Conservation (phyloP, 768 basidiomycete genomes). For the Austroboletus festivus region DNA sequence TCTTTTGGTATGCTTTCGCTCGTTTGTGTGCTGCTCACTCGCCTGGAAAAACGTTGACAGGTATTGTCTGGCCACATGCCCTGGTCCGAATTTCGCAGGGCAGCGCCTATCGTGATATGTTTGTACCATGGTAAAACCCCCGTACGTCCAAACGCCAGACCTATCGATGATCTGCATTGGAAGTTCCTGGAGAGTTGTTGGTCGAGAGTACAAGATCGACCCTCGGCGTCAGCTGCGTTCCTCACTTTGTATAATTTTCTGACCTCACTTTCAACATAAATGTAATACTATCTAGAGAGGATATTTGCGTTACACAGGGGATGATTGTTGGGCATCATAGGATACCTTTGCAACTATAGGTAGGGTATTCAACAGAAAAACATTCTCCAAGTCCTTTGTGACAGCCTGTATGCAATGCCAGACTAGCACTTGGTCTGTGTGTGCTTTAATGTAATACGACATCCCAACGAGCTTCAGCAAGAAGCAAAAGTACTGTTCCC, state of each 20-base stretch:
- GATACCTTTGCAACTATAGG: conserved; percentile 2
- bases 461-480: conserved; percentile 6
- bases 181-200: conserved; percentile 12
- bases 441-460: conserved; percentile 14
- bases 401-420: conserved; percentile 6
- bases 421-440: conserved; percentile 12
- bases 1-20: neutral
- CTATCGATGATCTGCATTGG: conserved; percentile 10
- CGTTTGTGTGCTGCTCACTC: neutral
- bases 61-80: conserved; percentile 13
- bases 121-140: conserved; percentile 2
- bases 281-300: no score
- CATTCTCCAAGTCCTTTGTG: conserved; percentile 10
- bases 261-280: conserved; percentile 1
- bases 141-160: conserved; percentile 3
- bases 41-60: neutral
- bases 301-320: no score
- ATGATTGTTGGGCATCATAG: no score
- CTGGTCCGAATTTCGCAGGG: conserved; percentile 12
- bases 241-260: conserved; percentile 10
- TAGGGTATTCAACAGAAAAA: conserved; percentile 9
- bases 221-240: conserved; percentile 10
- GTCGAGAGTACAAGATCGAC: conserved; percentile 6
- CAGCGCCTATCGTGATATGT: conserved; percentile 2
- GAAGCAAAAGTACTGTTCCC: conserved; percentile 12